Percentiles rank a stretch among this genome's conserved stretches.
These are phyloP conservation scores for Calvatia gigantea DNA, from an alignment of 768 basidiomycete species.

Conservation along the genomic window DNA sequence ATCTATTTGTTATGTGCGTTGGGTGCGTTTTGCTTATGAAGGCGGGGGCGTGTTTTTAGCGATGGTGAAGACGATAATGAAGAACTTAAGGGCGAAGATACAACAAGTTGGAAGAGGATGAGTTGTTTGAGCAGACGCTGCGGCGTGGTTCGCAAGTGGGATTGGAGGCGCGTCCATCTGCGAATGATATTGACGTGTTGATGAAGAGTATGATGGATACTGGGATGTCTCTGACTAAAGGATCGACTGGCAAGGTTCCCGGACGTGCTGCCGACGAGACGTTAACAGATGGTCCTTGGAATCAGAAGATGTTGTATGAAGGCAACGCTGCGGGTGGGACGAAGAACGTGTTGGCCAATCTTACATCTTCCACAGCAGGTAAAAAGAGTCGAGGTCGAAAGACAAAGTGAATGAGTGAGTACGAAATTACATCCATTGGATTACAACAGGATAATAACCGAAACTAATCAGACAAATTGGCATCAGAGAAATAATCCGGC, in stretches of 20 bases:
- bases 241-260: conserved; percentile 9
- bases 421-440: neutral
- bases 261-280: conserved; percentile 2
- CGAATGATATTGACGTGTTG: conserved; percentile 45
- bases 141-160: conserved; percentile 44
- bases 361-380: neutral
- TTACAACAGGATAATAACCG: neutral
- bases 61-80: conserved; percentile 32
- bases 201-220: conserved; percentile 53
- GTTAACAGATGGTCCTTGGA: conserved; percentile 9
- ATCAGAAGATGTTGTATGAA: neutral
- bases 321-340: neutral
- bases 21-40: neutral
- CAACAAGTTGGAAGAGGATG: conserved; percentile 43
- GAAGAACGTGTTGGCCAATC: neutral
- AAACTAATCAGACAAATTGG: neutral
- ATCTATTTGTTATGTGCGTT: neutral
- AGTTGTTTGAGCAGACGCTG: conserved; percentile 44
- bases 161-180: conserved; percentile 37
- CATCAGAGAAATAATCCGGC: conserved; percentile 58
- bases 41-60: conserved; percentile 3
- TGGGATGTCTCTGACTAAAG: conserved; percentile 18
- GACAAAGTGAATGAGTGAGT: neutral
- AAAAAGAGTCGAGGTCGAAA: conserved; percentile 8
- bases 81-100: conserved; percentile 32